Evolutionary conservation across 192 early-diverging fungal genomes (phyloP).

Genomic region (Backusella morwellensis): DNA sequence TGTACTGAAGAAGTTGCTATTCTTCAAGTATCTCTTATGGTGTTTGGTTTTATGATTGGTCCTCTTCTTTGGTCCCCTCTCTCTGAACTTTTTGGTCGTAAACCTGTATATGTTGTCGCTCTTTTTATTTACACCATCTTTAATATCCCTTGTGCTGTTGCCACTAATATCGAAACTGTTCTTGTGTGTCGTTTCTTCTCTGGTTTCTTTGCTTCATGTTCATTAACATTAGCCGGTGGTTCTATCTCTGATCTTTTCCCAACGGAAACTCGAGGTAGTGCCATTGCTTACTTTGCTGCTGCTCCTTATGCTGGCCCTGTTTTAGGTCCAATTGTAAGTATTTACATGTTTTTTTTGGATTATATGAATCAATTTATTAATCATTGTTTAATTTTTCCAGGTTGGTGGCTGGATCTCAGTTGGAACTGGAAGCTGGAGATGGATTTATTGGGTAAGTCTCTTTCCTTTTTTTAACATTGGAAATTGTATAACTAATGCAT

Average conservation of each 20-base stretch:
- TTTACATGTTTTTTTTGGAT: neutral
- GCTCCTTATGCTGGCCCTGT: slow-evolving; percentile 31
- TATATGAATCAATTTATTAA: neutral
- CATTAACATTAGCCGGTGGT: slow-evolving; percentile 27
- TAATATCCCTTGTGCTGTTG: slow-evolving; percentile 34
- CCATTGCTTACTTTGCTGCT: slow-evolving; percentile 32
- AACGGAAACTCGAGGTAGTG: slow-evolving; percentile 21
- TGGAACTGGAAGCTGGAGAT: slow-evolving; percentile 27
- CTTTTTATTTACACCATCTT: slow-evolving; percentile 25
- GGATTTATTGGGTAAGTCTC: slow-evolving; percentile 29
- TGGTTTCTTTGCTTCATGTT: slow-evolving; percentile 27
- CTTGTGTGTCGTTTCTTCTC: slow-evolving; percentile 27
- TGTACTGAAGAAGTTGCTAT: slow-evolving; percentile 22
- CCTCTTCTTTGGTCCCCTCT: slow-evolving; percentile 32
- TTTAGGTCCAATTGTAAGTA: slow-evolving; percentile 22
- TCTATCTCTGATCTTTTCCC: slow-evolving; percentile 25
- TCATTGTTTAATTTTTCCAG: neutral
- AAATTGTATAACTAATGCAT: neutral
- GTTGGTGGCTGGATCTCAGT: slow-evolving; percentile 32
- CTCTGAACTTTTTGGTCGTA: slow-evolving; percentile 28
- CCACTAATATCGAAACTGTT: slow-evolving; percentile 26
- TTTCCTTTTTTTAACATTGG: neutral
- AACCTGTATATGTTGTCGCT: slow-evolving; percentile 23
- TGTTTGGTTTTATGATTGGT: slow-evolving; percentile 26
- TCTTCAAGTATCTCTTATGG: slow-evolving; percentile 30